Percentiles rank a stretch among this genome's conserved stretches.
Conservation (phyloP, 2,329 filamentous ascomycete species). For the Colletotrichum spinosum region DNA sequence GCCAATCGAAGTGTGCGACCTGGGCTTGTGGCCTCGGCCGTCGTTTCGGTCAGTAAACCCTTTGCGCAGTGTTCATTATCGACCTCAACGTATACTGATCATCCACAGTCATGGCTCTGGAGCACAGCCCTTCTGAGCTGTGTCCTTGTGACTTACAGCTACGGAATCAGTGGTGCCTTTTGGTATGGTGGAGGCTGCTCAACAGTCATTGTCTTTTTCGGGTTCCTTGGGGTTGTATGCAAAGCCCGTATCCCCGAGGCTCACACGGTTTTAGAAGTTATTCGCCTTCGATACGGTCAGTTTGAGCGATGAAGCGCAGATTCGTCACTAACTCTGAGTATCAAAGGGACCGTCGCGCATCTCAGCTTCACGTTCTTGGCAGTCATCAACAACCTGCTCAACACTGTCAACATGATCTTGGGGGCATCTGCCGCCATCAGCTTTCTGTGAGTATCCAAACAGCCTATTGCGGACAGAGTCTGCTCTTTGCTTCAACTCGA, state of each 20-base stretch:
- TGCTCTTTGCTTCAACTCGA: no score
- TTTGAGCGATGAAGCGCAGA: no score
- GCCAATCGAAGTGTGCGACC: constrained; percentile 63
- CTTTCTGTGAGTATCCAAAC: constrained; percentile 44
- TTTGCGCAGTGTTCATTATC: not conserved
- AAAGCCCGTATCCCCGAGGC: constrained; percentile 65
- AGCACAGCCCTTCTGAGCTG: constrained; percentile 64
- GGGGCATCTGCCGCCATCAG: constrained; percentile 49
- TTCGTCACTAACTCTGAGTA: not conserved
- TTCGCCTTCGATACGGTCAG: constrained; percentile 62
- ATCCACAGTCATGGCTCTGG: constrained; percentile 61
- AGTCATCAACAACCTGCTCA: constrained; percentile 66
- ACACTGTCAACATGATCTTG: constrained; percentile 66
- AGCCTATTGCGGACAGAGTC: no score
- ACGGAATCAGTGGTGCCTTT: constrained; percentile 66
- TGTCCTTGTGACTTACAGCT: constrained; percentile 63
- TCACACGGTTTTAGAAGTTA: constrained; percentile 65
- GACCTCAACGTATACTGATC: not conserved
- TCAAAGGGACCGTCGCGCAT: constrained; percentile 50
- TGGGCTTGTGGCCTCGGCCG: constrained; percentile 64
- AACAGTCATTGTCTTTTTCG: constrained; percentile 67
- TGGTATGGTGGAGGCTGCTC: constrained; percentile 69
- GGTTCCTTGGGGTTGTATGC: constrained; percentile 59
- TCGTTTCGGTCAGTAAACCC: constrained; percentile 52
- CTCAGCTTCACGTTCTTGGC: constrained; percentile 64